phyloP scores from a whole-genome alignment of 345 rosid species.

The Arabis hirsuta region DNA sequence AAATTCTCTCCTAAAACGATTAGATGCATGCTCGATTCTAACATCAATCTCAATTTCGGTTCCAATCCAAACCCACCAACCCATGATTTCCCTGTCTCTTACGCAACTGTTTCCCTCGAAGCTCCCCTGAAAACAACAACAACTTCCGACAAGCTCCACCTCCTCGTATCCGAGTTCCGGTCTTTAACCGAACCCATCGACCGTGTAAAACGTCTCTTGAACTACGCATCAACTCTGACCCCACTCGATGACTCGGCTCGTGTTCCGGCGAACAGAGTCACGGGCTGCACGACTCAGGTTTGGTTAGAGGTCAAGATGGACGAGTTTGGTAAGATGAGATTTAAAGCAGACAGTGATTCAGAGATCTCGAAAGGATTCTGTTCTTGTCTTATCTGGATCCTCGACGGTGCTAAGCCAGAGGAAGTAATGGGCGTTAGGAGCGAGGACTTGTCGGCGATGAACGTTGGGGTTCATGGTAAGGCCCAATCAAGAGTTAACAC shows the following conservation, averaged over 20 bases:
- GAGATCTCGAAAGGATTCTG: conserved; percentile 85
- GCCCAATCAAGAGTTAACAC: conserved; percentile 77
- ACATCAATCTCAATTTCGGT: conserved; percentile 13
- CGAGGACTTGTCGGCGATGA: conserved; percentile 75
- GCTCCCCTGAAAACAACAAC: conserved; percentile 30
- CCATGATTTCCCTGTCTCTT: conserved; percentile 27
- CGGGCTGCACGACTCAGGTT: conserved; percentile 88
- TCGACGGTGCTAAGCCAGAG: conserved; percentile 78
- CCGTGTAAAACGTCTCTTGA: conserved; percentile 75
- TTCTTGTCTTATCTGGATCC: conserved; percentile 74
- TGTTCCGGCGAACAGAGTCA: conserved; percentile 58
- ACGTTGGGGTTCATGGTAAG: conserved; percentile 69
- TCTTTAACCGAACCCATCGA: conserved; percentile 73
- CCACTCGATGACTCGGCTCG: conserved; percentile 73
- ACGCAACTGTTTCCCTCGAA: conserved; percentile 27
- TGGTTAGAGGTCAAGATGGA: conserved; percentile 72
- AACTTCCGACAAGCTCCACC: conserved; percentile 48
- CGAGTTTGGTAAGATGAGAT: conserved; percentile 62
- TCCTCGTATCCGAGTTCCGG: conserved; percentile 61
- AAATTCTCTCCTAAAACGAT: conserved; percentile 10
- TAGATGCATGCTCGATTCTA: conserved; percentile 30
- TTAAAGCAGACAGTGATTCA: conserved; percentile 84
- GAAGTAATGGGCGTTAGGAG: conserved; percentile 68
- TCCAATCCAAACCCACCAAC: neutral
- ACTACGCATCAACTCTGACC: conserved; percentile 67